Evolutionary conservation across 768 basidiomycete species (phyloP).

Genomic region (Pulveroboletus sp.): DNA sequence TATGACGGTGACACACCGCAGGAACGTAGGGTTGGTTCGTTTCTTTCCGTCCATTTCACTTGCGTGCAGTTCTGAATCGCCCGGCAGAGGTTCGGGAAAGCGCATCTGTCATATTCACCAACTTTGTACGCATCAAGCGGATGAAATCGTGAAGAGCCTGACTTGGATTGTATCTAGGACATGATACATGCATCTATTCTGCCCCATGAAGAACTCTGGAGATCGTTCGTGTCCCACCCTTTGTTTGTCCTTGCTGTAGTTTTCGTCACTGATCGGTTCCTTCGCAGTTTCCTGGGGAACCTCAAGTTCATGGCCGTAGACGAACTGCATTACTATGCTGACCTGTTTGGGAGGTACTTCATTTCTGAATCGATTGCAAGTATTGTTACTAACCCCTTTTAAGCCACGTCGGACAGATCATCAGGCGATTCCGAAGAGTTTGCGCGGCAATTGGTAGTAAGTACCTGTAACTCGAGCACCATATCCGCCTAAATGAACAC

Average conservation of each 20-base stretch:
- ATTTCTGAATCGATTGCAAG: not conserved
- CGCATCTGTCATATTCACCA: conserved; percentile 82
- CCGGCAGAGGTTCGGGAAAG: conserved; percentile 60
- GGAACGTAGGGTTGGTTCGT: conserved; percentile 56
- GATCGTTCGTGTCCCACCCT: conserved; percentile 50
- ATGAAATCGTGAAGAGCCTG: not conserved
- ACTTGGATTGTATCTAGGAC: conserved; percentile 45
- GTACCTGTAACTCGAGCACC: conserved; percentile 19
- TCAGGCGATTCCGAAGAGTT: conserved; percentile 71
- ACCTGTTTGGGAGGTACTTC: conserved; percentile 69
- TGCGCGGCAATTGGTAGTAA: conserved; percentile 75
- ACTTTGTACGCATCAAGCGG: conserved; percentile 56
- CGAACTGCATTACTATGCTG: conserved; percentile 84
- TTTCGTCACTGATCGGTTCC: conserved; percentile 1
- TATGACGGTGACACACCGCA: conserved; percentile 88
- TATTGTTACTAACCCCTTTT: not conserved
- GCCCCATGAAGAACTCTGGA: conserved; percentile 81
- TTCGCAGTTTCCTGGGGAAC: conserved; percentile 64
- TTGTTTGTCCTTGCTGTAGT: not conserved
- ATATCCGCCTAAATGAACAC: not conserved
- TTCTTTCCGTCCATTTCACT: not conserved
- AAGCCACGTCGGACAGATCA: conserved; percentile 78
- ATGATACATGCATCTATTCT: conserved; percentile 83
- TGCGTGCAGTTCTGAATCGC: not conserved
- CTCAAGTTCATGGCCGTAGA: conserved; percentile 77